Evolutionary conservation across 345 rosid genomes (phyloP), one percentile per base, ranked within the genome.

Genomic region (Linum trigynum): DNA sequence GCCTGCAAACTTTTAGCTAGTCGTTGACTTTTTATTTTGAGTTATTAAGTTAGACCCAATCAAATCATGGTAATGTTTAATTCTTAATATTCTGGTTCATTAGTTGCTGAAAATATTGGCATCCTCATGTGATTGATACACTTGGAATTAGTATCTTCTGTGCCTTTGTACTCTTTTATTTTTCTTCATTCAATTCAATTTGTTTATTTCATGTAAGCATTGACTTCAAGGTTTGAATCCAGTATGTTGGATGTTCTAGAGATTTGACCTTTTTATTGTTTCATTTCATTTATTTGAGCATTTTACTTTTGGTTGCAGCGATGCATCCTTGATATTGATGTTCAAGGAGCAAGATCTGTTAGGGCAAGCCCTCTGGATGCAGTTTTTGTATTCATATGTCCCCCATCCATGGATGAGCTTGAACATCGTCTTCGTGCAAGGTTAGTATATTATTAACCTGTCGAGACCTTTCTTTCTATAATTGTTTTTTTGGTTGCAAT

Each of bases 271-370:
- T 23, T 23, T 23, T 23, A 23, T 3, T 48, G 12, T 48, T 23
- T 23, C 32, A 23, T 23, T 23, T 23, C 12, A 5, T 45, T 45
- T 5, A 7, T 45, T 5, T 15, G 45, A 41, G 5, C 45, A 41
- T 4, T 41, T 41, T 4, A 4, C 15, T 69, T 65, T 69, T 50
- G 61, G 7, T 5, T 80, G 38, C 57, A 94, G 99, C 80, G 92
- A 76, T 94, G 99, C 79, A 94, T 94, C 70, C 96, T 94, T 71
- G 99, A 94, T 75, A 94, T 94, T 57, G 99, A 94, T 73, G 99
- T 94, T 69, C 99, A 94, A 85, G 99, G 97, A 56, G 96, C 97
- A 12, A 81, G 78, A 67, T 84, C 92, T 0, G 95, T 94, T 65
- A 84, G 71, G 67, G 81, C 84, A 41, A 86, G 92, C 64, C 73